These are phyloP conservation scores for Podospora pseudocomata DNA, from an alignment of 495 filamentous ascomycete species.

Conservation along the genomic window DNA sequence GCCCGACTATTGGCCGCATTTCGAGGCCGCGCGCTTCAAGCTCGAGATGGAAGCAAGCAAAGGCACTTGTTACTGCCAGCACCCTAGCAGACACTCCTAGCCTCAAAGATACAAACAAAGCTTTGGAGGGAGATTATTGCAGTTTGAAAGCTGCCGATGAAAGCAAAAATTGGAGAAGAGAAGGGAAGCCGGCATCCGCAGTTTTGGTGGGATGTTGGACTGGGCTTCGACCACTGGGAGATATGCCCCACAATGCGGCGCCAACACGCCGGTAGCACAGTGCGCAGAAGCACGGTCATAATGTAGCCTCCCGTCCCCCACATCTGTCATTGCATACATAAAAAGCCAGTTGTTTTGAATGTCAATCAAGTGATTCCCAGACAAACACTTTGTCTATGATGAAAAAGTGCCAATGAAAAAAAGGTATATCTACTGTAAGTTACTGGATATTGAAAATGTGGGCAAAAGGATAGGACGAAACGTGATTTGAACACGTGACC, in stretches of 20 bases:
- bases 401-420: no score
- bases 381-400: no score
- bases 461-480: constrained; percentile 22
- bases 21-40: no score
- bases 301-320: background rate
- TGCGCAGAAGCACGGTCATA: background rate
- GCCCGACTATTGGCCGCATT: background rate
- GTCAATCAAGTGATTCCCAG: no score
- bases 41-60: no score
- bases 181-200: background rate
- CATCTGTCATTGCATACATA: background rate
- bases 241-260: background rate
- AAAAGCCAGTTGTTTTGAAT: background rate
- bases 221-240: background rate
- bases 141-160: no score
- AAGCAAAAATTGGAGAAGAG: no score
- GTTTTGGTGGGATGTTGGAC: background rate
- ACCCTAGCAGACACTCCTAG: no score
- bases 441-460: background rate
- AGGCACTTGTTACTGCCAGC: no score
- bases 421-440: no score
- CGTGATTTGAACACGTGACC: constrained; percentile 30
- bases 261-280: background rate
- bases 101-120: no score
- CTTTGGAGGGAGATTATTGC: no score